Percentiles rank a stretch among this genome's conserved stretches.
Conservation (phyloP, 257 asterid species). For the Primulina huaijiensis region DNA sequence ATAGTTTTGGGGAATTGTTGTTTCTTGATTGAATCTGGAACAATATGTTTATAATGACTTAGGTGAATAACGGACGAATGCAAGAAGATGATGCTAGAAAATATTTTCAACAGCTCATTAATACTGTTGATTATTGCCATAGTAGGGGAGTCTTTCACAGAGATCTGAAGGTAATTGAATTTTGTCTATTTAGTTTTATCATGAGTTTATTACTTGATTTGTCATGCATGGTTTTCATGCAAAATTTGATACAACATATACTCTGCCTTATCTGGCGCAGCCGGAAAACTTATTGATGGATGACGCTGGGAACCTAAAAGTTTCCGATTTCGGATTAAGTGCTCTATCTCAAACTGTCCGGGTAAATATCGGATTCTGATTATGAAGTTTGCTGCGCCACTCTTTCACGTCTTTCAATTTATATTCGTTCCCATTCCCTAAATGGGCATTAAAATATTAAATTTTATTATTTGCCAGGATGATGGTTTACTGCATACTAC, state of each 20-base stretch:
- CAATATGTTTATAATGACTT: conserved; percentile 14
- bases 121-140: conserved; percentile 94
- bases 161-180: conserved; percentile 65
- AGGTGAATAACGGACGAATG: conserved; percentile 95
- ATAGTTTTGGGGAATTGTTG: conserved; percentile 2
- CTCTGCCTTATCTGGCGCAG: conserved; percentile 37
- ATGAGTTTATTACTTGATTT: neutral
- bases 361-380: conserved; percentile 40
- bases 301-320: conserved; percentile 82
- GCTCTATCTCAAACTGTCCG: conserved; percentile 92
- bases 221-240: neutral
- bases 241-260: neutral
- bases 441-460: neutral
- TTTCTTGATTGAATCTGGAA: conserved; percentile 19
- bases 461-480: conserved; percentile 49
- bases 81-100: conserved; percentile 79
- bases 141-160: conserved; percentile 94
- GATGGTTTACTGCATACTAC: conserved; percentile 95
- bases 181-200: neutral
- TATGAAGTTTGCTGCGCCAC: neutral
- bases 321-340: conserved; percentile 93
- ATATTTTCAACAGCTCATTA: conserved; percentile 86
- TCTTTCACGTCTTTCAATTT: neutral
- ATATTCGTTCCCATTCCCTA: neutral
- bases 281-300: conserved; percentile 87